Evolutionary conservation across 441 rosid genomes (phyloP), one percentile per base, ranked within the genome.

Genomic region (Manihot esculenta): DNA sequence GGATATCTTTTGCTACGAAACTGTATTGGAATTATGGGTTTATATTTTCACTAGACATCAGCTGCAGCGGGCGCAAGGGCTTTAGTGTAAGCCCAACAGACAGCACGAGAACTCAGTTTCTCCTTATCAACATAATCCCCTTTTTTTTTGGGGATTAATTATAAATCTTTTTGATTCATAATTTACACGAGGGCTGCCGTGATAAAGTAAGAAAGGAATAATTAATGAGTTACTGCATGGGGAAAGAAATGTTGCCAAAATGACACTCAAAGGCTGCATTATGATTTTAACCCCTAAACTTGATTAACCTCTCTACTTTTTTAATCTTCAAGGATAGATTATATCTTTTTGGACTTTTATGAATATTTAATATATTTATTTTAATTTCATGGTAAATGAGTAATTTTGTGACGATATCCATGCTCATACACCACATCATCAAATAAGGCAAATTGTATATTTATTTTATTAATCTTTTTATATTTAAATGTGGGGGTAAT

Each of bases 381-480:
- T 47, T 5, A 10, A 20, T 45, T 13, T 41, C 26, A 1, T 3
- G 11, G 1, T 14, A 4, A 1, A 27, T 35, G 20, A 12, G 21
- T 70, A 20, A 5, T 4, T 35, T 56, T 61, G 14, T 61, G 72
- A 70, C 73, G 73, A 47, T 38, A 21, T 48, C 10, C 57, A 35
- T 70, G 60, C 66, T 33, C 66, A 27, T 14, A 49, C 33, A 70
- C 48, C 49, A 60, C 73, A 60, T 60, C 73, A 48, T 60, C 2
- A 33, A 35, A 15, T 17, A 10, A 11, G n/a, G n/a, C 20, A 7
- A 30, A 60, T 60, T 33, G 14, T 14, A 62, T 42, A 41, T 55
- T 38, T 8, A 1, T 7, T 5, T 14, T 45, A 17, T n/a, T 60
- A 21, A n/a, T n/a, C n/a, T 35, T 21, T 24, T 35, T 41, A 2